A percentile compares a stretch with the other conserved stretches of the same genome.
Evolutionary conservation across 495 filamentous ascomycete genomes (phyloP).

Genomic region (Penicillium desertorum): DNA sequence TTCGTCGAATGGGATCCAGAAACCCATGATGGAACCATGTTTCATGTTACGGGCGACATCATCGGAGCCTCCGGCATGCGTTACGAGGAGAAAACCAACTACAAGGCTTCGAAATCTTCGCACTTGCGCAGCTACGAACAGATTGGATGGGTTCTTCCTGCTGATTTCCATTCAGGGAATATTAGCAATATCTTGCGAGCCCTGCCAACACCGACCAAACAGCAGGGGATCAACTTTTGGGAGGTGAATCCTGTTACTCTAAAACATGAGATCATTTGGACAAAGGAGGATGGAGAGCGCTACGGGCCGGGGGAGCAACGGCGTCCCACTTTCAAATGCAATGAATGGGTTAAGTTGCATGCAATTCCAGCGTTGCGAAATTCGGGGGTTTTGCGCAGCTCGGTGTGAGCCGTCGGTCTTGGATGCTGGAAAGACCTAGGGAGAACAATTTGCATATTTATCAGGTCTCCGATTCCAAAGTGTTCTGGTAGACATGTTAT

Average conservation of each 20-base stretch:
- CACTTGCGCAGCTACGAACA: neutral
- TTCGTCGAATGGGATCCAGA: neutral
- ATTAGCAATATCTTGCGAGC: neutral
- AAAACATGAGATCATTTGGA: neutral
- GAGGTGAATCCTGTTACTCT: too few relatives aligned
- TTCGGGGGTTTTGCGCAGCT: neutral
- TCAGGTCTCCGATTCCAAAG: too few relatives aligned
- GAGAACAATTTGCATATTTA: too few relatives aligned
- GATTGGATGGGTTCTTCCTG: neutral
- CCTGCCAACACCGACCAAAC: neutral
- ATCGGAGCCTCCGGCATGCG: neutral
- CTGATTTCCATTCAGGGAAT: neutral
- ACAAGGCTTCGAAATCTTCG: too few relatives aligned
- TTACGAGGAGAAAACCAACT: too few relatives aligned
- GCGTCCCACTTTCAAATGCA: neutral
- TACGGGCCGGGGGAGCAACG: neutral
- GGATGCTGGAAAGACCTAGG: too few relatives aligned
- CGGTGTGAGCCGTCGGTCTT: neutral
- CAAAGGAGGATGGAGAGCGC: neutral
- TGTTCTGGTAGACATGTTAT: too few relatives aligned
- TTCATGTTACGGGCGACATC: conserved; percentile 7
- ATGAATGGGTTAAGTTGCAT: neutral
- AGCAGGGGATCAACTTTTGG: conserved; percentile 7
- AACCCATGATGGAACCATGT: neutral
- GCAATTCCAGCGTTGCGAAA: neutral